phyloP scores from a whole-genome alignment of 2,329 filamentous ascomycete species.

The Alternaria hordeiaustralica region DNA sequence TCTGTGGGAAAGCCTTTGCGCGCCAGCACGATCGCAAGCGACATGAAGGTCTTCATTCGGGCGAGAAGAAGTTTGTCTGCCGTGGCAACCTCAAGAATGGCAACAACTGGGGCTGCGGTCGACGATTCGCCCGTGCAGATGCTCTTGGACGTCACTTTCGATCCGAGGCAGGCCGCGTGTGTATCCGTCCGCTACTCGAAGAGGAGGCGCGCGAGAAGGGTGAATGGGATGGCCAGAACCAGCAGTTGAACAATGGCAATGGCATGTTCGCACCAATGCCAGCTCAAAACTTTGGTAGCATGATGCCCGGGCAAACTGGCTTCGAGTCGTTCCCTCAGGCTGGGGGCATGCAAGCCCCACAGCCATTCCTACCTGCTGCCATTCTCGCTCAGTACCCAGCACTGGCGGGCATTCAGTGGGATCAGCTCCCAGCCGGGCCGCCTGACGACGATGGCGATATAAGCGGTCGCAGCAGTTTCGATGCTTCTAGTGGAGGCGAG shows the following conservation, averaged over 20 bases:
- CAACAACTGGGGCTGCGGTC: conserved; percentile 89
- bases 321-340: conserved; percentile 40
- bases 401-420: conserved; percentile 89
- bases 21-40: conserved; percentile 97
- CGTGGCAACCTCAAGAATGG: conserved; percentile 85
- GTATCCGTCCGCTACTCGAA: conserved; percentile 95
- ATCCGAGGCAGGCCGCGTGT: conserved; percentile 92
- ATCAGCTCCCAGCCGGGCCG: conserved; percentile 69
- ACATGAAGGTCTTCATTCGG: conserved; percentile 93
- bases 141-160: conserved; percentile 93
- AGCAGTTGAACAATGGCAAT: conserved; percentile 66
- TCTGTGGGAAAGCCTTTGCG: conserved; percentile 96
- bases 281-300: conserved; percentile 38
- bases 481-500: conserved; percentile 70
- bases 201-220: conserved; percentile 86
- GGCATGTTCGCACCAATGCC: conserved; percentile 43
- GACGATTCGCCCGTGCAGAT: conserved; percentile 93
- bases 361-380: conserved; percentile 75
- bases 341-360: conserved; percentile 34
- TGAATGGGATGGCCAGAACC: conserved; percentile 60
- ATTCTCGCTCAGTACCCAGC: conserved; percentile 91
- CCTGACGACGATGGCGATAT: conserved; percentile 66
- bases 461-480: conserved; percentile 82
- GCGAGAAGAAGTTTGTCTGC: conserved; percentile 98
- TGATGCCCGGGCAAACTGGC: conserved; percentile 44